A percentile compares a stretch with the other conserved stretches of the same genome.
phyloP scores from a whole-genome alignment of 441 rosid genomes.

The Erysimum cheiri region DNA sequence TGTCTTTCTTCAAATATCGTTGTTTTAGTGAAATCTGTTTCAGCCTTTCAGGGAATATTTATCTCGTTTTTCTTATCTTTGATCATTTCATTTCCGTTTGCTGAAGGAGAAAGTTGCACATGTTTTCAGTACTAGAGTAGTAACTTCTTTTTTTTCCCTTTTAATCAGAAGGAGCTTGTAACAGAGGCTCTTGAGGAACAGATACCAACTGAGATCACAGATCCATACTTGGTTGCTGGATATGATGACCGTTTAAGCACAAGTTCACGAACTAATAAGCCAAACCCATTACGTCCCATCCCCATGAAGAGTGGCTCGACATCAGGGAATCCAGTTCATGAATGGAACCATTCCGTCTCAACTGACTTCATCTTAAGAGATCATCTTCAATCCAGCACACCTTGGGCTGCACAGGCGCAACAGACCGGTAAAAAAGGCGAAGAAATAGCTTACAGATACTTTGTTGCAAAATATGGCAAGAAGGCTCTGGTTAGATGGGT shows the following conservation, averaged over 20 bases:
- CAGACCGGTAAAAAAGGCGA: slow-evolving; percentile 80
- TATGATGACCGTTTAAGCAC: slow-evolving; percentile 30
- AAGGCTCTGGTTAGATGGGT: slow-evolving; percentile 70
- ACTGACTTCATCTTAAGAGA: slow-evolving; percentile 58
- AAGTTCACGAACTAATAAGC: slow-evolving; percentile 21
- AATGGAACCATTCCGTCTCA: slow-evolving; percentile 36
- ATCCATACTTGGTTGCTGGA: slow-evolving; percentile 50
- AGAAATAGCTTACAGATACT: slow-evolving; percentile 75
- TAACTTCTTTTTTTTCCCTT: slow-evolving; percentile 1
- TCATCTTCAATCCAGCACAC: slow-evolving; percentile 55
- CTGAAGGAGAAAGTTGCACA: slow-evolving; percentile 3
- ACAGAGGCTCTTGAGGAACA: slow-evolving; percentile 38
- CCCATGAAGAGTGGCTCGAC: slow-evolving; percentile 27
- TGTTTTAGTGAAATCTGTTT: slow-evolving; percentile 19
- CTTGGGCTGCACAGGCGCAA: slow-evolving; percentile 54
- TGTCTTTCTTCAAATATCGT: background rate
- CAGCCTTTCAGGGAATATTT: background rate
- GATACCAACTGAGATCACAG: slow-evolving; percentile 39
- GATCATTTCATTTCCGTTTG: background rate
- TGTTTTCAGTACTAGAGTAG: slow-evolving; percentile 15
- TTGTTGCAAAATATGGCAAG: slow-evolving; percentile 44
- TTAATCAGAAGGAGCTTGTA: slow-evolving; percentile 38
- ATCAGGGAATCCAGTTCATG: slow-evolving; percentile 39
- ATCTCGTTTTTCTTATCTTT: slow-evolving; percentile 18
- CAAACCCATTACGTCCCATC: slow-evolving; percentile 16